Evolutionary conservation across 495 filamentous ascomycete genomes (phyloP).

Genomic region (Tuber magnatum): DNA sequence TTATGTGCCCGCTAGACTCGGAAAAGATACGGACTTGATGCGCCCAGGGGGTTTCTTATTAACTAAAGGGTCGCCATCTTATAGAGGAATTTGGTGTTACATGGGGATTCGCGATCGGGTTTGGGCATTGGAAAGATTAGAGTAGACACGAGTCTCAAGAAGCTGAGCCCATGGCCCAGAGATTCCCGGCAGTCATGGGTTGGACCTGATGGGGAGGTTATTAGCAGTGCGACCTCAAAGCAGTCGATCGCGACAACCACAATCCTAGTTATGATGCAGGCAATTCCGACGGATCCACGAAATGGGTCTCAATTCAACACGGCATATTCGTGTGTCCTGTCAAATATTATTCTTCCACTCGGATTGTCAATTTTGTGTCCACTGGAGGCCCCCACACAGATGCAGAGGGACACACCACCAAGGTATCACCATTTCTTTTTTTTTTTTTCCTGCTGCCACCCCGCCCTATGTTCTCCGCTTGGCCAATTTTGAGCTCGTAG

Average conservation of each 20-base stretch:
- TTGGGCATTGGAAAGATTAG: background rate
- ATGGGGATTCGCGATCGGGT: background rate
- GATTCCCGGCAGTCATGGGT: constrained; percentile 24
- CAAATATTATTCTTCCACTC: constrained; percentile 19
- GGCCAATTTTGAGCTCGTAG: background rate
- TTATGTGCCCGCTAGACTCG: background rate
- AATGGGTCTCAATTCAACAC: constrained; percentile 17
- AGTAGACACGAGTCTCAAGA: constrained; percentile 23
- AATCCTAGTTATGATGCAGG: constrained; percentile 24
- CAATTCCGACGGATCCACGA: constrained; percentile 26
- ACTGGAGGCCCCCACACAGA: background rate
- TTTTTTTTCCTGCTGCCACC: constrained; percentile 6
- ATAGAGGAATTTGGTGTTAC: background rate
- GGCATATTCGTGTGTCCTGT: constrained; percentile 24
- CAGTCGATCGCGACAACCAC: constrained; percentile 13
- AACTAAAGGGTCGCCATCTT: background rate
- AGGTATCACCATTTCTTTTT: constrained; percentile 10
- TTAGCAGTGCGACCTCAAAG: constrained; percentile 19
- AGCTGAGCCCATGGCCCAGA: constrained; percentile 19
- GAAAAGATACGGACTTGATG: constrained; percentile 5
- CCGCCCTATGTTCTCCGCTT: background rate
- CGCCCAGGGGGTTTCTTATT: background rate
- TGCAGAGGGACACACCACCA: constrained; percentile 1
- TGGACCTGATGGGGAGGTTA: constrained; percentile 14
- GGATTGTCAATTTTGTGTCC: background rate